These are phyloP conservation scores for Amyloporia xantha DNA, from an alignment of 768 basidiomycete genomes.

Conservation along the genomic window DNA sequence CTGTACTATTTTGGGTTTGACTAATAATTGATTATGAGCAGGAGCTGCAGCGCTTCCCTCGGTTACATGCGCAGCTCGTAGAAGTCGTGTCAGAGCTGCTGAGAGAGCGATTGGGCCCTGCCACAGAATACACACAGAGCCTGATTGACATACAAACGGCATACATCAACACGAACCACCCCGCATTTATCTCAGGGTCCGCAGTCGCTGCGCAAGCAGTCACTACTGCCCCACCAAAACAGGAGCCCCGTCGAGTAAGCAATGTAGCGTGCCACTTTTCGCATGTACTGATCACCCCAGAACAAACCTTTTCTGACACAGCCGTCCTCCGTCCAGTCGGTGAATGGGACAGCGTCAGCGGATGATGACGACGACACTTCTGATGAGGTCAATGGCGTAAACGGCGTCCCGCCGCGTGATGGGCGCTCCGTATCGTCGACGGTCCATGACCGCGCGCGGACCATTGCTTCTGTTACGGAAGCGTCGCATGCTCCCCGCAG, in stretches of 20 bases:
- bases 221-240: slow-evolving; percentile 34
- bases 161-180: slow-evolving; percentile 99
- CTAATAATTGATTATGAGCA: slow-evolving; percentile 28
- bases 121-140: slow-evolving; percentile 93
- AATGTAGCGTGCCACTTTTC: not conserved
- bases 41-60: slow-evolving; percentile 95
- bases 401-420: slow-evolving; percentile 47
- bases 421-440: slow-evolving; percentile 73
- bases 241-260: slow-evolving; percentile 50
- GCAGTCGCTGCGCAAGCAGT: slow-evolving; percentile 51
- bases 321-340: slow-evolving; percentile 59
- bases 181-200: slow-evolving; percentile 82
- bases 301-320: slow-evolving; percentile 25
- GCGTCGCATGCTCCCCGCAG: slow-evolving; percentile 16
- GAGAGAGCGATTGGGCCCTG: slow-evolving; percentile 91
- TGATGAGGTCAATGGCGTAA: slow-evolving; percentile 48
- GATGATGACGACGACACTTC: slow-evolving; percentile 62
- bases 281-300: slow-evolving; percentile 4
- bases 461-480: slow-evolving; percentile 28
- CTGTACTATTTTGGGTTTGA: not conserved
- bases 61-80: slow-evolving; percentile 86
- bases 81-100: slow-evolving; percentile 96
- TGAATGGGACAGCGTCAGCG: slow-evolving; percentile 47
- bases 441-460: slow-evolving; percentile 66
- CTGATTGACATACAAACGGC: slow-evolving; percentile 96